Conservation (phyloP, 805 yeast species). For the Pichia membranifaciens region DNA sequence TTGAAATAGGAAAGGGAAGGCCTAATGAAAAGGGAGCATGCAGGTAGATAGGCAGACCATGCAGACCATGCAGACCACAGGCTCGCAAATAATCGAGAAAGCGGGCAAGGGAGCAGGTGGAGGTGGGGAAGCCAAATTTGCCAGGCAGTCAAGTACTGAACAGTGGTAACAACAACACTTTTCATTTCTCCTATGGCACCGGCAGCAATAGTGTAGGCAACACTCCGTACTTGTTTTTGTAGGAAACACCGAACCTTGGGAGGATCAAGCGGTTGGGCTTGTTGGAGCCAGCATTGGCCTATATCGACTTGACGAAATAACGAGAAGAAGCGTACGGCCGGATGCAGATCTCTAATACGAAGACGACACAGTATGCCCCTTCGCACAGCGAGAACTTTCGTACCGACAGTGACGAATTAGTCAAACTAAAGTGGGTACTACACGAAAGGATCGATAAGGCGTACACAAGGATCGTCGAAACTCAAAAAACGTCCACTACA, state of each 20-base stretch:
- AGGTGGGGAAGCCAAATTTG: too few species aligned
- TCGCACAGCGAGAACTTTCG: slow-evolving; percentile 19
- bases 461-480: slow-evolving; percentile 32
- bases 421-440: slow-evolving; percentile 21
- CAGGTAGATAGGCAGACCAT: too few species aligned
- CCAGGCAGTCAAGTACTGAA: background rate
- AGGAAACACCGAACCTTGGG: slow-evolving; percentile 21
- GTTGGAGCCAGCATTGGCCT: slow-evolving; percentile 26
- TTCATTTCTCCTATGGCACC: background rate
- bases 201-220: background rate
- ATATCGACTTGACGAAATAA: slow-evolving; percentile 20
- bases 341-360: slow-evolving; percentile 24
- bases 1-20: too few species aligned
- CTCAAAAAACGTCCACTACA: slow-evolving; percentile 42
- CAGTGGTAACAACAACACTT: background rate
- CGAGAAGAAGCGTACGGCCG: slow-evolving; percentile 25
- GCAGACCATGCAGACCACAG: too few species aligned
- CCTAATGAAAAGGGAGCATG: too few species aligned
- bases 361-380: slow-evolving; percentile 19
- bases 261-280: slow-evolving; percentile 27
- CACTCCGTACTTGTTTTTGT: slow-evolving; percentile 5
- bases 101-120: background rate
- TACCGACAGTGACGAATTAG: slow-evolving; percentile 24
- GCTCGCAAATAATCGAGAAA: too few species aligned
- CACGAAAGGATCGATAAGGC: slow-evolving; percentile 32